A percentile compares a stretch with the other conserved stretches of the same genome.
Evolutionary conservation across 768 basidiomycete genomes (phyloP).

Genomic region (Leccinum incarnatum): DNA sequence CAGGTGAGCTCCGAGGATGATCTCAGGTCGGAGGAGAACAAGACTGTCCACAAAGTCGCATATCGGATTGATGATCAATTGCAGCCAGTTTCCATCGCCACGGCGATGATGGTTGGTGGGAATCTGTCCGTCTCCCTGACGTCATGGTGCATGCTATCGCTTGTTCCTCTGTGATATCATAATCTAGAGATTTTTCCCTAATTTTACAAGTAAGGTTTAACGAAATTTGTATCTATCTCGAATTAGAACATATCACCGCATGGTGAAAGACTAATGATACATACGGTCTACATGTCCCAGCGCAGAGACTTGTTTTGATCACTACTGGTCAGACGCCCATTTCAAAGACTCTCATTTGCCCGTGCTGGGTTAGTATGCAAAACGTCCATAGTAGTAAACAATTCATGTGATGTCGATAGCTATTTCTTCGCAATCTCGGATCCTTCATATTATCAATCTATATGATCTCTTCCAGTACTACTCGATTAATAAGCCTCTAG

Average conservation of each 20-base stretch:
- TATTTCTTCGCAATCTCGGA: too few species aligned
- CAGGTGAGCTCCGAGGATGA: slow-evolving; percentile 38
- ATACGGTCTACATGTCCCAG: not conserved
- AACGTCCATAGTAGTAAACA: too few species aligned
- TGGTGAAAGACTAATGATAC: not conserved
- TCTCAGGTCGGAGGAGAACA: slow-evolving; percentile 6
- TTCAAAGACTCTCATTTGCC: not conserved
- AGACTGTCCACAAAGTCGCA: not conserved
- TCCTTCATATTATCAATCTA: too few species aligned
- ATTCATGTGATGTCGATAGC: too few species aligned
- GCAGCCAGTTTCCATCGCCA: not conserved
- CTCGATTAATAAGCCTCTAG: too few species aligned
- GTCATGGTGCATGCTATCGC: not conserved
- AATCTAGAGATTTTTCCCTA: not conserved
- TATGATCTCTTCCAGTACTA: too few species aligned
- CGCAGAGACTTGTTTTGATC: not conserved
- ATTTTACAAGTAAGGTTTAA: not conserved
- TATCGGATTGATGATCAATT: not conserved
- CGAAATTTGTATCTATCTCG: not conserved
- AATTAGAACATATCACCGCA: not conserved
- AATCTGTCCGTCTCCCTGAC: not conserved
- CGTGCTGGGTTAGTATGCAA: too few species aligned
- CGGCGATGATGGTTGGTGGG: slow-evolving; percentile 7
- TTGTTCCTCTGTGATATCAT: not conserved
- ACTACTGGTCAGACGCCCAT: not conserved